Evolutionary conservation across 768 basidiomycete species (phyloP), one percentile per base, ranked within the genome.

Genomic region (Suillus discolor): DNA sequence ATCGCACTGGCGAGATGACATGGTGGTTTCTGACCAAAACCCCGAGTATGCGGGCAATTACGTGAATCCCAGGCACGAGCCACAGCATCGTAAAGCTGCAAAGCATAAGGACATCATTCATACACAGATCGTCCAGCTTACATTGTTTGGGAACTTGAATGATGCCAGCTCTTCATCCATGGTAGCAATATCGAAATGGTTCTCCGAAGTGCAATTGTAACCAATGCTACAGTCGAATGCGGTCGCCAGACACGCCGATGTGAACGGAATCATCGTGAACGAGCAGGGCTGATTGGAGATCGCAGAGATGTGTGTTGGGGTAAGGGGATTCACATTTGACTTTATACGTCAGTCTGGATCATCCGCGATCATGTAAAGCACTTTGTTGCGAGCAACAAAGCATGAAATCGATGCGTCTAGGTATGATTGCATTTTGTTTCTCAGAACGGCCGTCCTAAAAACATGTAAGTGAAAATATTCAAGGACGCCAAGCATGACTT

Each of bases 41-140:
- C 55, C 60, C 64, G 63, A 6, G 57, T 59, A 2, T 63, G 36
- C 31, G 68, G 49, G 23, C 65, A 53, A 62, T 68, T 72, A 39
- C 53, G 71, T 41, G 66, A 51, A 69, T 78, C 77, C 34, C 75
- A 70, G 4, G 72, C 68, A 51, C 61, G 65, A 42, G 75, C 77
- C 16, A 78, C 60, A 18, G 77, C 65, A 11, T 75, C 70, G 59
- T 78, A 77, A 39, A 78, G 71, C 75, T 77, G 38, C 8, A 62
- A 47, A 18, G 62, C 13, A 62, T 41, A 25, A 63, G 3, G 20
- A 25, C 55, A n/a, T 28, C 55, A 63, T 66, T 7, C 25, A 20
- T 28, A n/a, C 39, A 45, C 34, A 23, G 13, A 2, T 3, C 0
- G 12, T 41, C 8, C 2, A 16, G 36, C 77, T 36, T 53, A 75